Conservation (phyloP, 257 asterid species). For the Solanum piurae region DNA sequence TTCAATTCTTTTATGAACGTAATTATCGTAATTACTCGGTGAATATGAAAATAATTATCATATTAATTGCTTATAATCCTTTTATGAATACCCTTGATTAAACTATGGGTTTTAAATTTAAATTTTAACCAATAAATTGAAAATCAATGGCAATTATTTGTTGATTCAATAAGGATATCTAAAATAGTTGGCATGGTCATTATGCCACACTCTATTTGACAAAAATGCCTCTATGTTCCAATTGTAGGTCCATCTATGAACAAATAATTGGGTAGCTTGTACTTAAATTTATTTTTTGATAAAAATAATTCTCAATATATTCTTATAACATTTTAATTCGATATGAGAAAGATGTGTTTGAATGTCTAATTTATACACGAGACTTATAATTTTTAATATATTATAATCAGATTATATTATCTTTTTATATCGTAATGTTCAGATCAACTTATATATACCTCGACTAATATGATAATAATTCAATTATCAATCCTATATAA, state of each 20-base stretch:
- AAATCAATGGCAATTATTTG: not conserved
- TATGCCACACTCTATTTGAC: not conserved
- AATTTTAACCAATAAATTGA: not conserved
- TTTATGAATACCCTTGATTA: not conserved
- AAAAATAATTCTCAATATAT: not conserved
- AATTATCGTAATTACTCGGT: not conserved
- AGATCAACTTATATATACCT: not conserved
- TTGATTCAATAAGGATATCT: not conserved
- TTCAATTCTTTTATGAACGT: not conserved
- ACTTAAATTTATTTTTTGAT: not conserved
- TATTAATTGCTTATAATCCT: not conserved
- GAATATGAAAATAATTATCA: not conserved
- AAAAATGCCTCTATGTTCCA: not conserved
- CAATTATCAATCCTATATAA: not conserved
- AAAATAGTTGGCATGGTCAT: not conserved
- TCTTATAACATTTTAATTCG: not conserved
- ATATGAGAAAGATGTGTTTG: not conserved
- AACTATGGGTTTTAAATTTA: not conserved
- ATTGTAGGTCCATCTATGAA: not conserved
- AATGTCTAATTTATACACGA: not conserved
- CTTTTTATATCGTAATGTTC: not conserved
- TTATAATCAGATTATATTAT: not conserved
- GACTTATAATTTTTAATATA: not conserved
- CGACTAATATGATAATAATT: not conserved
- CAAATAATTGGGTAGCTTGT: not conserved